Evolutionary conservation across 2,329 filamentous ascomycete genomes (phyloP), one percentile per base, ranked within the genome.

Genomic region (Exophiala calicioides): DNA sequence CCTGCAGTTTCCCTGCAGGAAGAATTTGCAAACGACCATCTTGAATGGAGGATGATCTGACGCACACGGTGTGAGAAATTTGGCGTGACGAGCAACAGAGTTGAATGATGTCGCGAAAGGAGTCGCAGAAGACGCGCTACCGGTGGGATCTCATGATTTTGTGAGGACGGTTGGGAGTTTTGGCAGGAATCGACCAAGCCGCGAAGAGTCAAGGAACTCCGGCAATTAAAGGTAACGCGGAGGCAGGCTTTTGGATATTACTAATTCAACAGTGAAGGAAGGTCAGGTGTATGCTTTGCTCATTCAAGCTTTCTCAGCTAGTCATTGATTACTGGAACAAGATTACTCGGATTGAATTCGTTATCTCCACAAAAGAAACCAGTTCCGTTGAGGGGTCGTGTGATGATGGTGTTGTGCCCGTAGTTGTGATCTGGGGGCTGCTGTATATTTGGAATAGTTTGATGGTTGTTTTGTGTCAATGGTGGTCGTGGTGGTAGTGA

Each of bases 1-100:
- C 60, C 71, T 79, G 71, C 85, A 89, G 53, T 73, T 74, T 32
- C 83, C 83, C 62, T 82, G 75, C 62, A 78, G 76, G 60, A 75
- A 88, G 64, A 79, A 88, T 54, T 67, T 76, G 71, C 85, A 88
- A 45, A 85, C 58, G 9, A 62, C 62, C 71, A 73, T 73, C 13
- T 41, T 63, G 45, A 24, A 33, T 27, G 20, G n/a, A 16, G 8
- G 18, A 15, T 41, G 15, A 24, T n/a, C 5, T n/a, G 29, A 18
- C 16, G 29, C 32, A 15, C 34, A 12, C 12, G 34, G 19, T 10
- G 16, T 7, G 24, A 7, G 24, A 27, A 27, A 7, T 7, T 7
- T 27, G 12, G 24, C 7, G 7, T 12, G 24, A 7, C 24, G 12
- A 27, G 12, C 24, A 27, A n/a, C n/a, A n/a, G n/a, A n/a, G n/a